phyloP scores from a whole-genome alignment of 73 alveolate species.

The Paramecium pentaurelia region DNA sequence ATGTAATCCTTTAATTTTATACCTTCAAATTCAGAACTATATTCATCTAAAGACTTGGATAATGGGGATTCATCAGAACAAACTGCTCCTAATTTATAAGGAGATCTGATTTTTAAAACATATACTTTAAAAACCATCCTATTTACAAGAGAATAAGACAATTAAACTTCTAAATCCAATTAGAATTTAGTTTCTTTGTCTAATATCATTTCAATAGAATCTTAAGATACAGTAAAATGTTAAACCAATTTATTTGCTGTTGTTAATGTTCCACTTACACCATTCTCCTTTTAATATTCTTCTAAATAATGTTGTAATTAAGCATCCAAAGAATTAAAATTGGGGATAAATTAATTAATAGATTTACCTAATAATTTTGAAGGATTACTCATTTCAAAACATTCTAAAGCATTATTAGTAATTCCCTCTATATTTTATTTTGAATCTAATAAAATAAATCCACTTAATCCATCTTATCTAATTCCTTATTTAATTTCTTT shows the following conservation, averaged over 20 bases:
- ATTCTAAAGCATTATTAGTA: not conserved
- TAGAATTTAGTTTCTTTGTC: not conserved
- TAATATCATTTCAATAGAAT: not conserved
- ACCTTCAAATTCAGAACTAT: slow-evolving; percentile 19
- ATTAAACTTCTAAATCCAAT: not conserved
- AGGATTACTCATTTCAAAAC: not conserved
- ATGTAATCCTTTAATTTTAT: not conserved
- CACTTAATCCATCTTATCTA: not conserved
- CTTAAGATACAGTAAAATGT: not conserved
- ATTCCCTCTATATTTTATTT: slow-evolving; percentile 14
- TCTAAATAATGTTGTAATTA: not conserved
- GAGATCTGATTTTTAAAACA: not conserved
- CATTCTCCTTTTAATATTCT: not conserved
- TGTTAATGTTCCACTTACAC: not conserved
- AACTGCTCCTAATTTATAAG: slow-evolving; percentile 38
- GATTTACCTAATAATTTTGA: not conserved
- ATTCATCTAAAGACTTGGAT: slow-evolving; percentile 23
- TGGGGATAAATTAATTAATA: not conserved
- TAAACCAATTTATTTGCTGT: not conserved
- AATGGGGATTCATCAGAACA: slow-evolving; percentile 1
- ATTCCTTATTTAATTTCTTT: slow-evolving; percentile 4
- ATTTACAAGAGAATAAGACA: slow-evolving; percentile 6
- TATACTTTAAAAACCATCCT: not conserved
- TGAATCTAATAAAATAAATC: not conserved
- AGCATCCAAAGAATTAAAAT: not conserved